phyloP scores from a whole-genome alignment of 2,329 filamentous ascomycete genomes.

The Calonectria henricotiae region DNA sequence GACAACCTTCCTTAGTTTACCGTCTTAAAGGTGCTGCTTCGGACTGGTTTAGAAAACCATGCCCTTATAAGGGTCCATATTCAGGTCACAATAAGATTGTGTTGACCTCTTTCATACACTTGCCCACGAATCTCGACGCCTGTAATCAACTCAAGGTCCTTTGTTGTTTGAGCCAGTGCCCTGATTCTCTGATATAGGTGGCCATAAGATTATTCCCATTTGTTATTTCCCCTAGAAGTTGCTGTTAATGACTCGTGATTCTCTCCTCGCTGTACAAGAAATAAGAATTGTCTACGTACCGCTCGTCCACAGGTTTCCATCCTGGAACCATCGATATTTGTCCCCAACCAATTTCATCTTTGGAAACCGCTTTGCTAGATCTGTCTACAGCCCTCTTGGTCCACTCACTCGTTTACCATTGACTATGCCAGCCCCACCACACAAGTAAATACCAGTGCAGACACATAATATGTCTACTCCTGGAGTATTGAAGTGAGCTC shows the following conservation, averaged over 20 bases:
- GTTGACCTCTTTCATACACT: neutral
- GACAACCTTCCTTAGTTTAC: neutral
- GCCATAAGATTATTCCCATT: conserved; percentile 3
- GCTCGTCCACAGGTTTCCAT: neutral
- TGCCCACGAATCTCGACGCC: neutral
- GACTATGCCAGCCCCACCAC: neutral
- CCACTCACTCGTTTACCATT: neutral
- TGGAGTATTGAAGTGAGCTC: neutral
- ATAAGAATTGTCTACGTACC: neutral
- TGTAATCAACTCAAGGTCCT: neutral
- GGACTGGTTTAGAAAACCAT: neutral
- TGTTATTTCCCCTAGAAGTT: neutral
- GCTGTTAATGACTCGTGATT: neutral
- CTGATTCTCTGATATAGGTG: neutral
- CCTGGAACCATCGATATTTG: conserved; percentile 15
- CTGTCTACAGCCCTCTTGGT: neutral
- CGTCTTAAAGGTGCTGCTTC: no score
- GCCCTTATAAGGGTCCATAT: neutral
- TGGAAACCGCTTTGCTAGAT: neutral
- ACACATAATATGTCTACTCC: neutral
- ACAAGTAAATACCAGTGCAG: conserved; percentile 5
- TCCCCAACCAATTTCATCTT: neutral
- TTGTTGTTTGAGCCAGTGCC: neutral
- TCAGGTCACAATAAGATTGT: neutral
- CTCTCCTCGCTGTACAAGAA: no score